These are phyloP conservation scores for Blastocystis hominis DNA, from an alignment of 352 stramenopile species.

Conservation along the genomic window DNA sequence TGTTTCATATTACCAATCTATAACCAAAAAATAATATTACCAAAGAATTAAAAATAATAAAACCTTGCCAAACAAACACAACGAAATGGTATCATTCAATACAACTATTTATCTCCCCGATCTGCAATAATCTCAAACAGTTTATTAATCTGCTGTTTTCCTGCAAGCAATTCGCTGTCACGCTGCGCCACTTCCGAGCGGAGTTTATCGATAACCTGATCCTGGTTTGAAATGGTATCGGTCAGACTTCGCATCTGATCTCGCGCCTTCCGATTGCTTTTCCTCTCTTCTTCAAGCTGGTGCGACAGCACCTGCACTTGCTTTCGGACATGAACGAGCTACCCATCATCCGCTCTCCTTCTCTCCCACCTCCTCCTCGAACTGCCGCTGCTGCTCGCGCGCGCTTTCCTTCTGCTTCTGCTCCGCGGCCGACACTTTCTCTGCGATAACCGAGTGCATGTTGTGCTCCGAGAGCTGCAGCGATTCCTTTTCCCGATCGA, in stretches of 20 bases:
- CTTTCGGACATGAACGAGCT: conserved; percentile 20
- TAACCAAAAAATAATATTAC: too few relatives aligned
- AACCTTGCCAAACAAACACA: too few relatives aligned
- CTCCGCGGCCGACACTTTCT: not conserved
- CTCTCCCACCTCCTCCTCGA: conserved; percentile 9
- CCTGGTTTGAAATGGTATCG: not conserved
- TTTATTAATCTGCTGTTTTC: conserved; percentile 41
- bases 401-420: not conserved
- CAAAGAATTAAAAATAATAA: too few relatives aligned
- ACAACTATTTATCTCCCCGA: not conserved
- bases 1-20: too few relatives aligned
- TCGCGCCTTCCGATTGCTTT: not conserved
- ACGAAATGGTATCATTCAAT: too few relatives aligned
- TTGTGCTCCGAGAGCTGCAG: not conserved
- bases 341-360: not conserved
- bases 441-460: not conserved
- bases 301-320: conserved; percentile 22
- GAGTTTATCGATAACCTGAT: not conserved
- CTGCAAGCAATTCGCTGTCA: not conserved
- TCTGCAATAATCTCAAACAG: not conserved
- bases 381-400: not conserved
- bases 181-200: not conserved
- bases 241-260: not conserved
- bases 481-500: not conserved
- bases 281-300: conserved; percentile 9